Base-by-base conservation (phyloP, 2,329 filamentous ascomycete species). In the Trichoderma pleuroti region DNA sequence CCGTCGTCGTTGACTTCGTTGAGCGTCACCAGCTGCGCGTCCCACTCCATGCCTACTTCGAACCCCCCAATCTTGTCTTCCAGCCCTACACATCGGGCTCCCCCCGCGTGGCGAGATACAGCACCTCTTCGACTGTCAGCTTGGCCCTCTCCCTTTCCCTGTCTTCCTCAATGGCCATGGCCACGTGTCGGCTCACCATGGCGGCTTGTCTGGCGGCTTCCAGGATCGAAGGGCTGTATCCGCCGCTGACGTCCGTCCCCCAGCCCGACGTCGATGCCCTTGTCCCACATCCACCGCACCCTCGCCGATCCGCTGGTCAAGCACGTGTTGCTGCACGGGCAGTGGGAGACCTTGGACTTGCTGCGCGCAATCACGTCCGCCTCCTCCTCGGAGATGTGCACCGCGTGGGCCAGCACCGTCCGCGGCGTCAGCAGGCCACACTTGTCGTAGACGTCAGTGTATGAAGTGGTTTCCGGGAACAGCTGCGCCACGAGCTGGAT, bases 201-300 rank as follows among this genome's bases (percentile, higher is more conserved):
- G 90, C 87, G 0, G 95, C 93, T 77, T 96, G 92, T 16, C 94
- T 83, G 56, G 91, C 93, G n/a, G 93, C 90, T 74, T 96, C 92
- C 0, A 98, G 86, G 11, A 98, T 87, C 72, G 89, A 93, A 0
- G 93, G 86, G 69, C 90, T 92, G 79, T 95, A 98, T 0, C 96
- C 96, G 3, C 95, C 96, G 75, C 89, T 92, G 71, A 98, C 90
- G 79, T 99, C 96, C 0, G 95, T 98, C 0, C 96, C 96, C 96
- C 0, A 99, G 82, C 0, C 96, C 95, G 7, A 98, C 90, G 0
- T 88, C 89, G 59, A 98, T 86, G 0, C 93, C 93, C 66, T 86
- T 86, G 26, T 93, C 87, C 66, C 97, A 84, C 75, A 97, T 79
- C 80, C 87, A 87, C 21, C 95, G 86, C 2, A 99, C 91, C 5